Base-by-base conservation (phyloP, 139 green algal genomes). In the Microglena sp. region DNA sequence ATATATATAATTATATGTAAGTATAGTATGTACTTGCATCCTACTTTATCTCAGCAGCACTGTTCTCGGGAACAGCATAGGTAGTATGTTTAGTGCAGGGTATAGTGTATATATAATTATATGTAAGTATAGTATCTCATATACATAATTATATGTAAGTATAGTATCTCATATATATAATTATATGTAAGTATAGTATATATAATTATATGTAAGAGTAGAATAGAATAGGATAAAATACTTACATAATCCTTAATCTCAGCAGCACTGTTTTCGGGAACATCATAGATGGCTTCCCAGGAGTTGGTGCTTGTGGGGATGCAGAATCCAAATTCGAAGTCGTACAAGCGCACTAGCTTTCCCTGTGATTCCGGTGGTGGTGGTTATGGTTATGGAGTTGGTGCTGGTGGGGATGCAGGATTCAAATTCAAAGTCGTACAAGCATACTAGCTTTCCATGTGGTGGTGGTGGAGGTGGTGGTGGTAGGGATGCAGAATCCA, bases 281-380 rank as follows among this genome's bases (percentile, higher is more conserved):
- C 70, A 33, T 75, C 65, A 68, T 88, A 88, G 31, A 88, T 81
- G 15, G 82, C 74, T 67, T 88, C 82, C 82, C 82, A 88, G 2
- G 64, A 74, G 74, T 88, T 88, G 5, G 72, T 80, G 60, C 60
- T 77, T 70, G 64, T 81, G 11, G 82, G 82, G 54, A 88, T 88
- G 82, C 78, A 86, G 66, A 88, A 88, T 1, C 82, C 82, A 65
- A 88, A 88, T 6, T 68, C 73, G 74, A 88, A 88, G 77, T 88
- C 82, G 69, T 86, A 88, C 22, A 55, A 67, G 30, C 76, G 65
- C 3, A 84, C 60, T 36, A 88, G 65, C 69, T 84, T 76, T 50
- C 73, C 62, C 74, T 82, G 71, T 46, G 27, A 36, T 55, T 66
- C 15, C 8, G 44, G n/a, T n/a, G n/a, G n/a, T n/a, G n/a, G n/a